A percentile compares a stretch with the other conserved stretches of the same genome.
Evolutionary conservation across 78 protist genomes (phyloP).

Genomic region (Dictyostelium firmibasis): DNA sequence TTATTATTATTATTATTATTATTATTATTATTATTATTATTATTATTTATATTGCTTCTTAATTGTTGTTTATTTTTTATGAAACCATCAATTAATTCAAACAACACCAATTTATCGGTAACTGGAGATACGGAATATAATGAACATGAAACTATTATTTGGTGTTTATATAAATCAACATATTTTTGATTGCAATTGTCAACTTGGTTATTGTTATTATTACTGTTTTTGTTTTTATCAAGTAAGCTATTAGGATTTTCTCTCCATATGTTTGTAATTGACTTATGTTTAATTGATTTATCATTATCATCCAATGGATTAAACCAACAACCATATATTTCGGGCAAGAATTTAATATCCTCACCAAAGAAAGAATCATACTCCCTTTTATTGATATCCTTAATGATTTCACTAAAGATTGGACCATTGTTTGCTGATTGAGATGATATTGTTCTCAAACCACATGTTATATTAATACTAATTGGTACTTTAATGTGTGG

Average conservation of each 20-base stretch:
- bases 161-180: neutral
- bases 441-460: neutral
- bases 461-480: neutral
- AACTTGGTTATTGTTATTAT: too few species aligned
- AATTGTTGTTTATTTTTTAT: neutral
- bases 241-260: neutral
- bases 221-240: neutral
- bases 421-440: slow-evolving; percentile 7
- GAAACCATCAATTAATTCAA: neutral
- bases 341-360: neutral
- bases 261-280: slow-evolving; percentile 4
- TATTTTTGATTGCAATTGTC: too few species aligned
- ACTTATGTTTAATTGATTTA: neutral
- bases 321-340: neutral
- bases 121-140: neutral
- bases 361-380: neutral
- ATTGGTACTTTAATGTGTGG: neutral
- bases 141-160: neutral
- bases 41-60: too few species aligned
- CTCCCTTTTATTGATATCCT: neutral
- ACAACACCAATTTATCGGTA: neutral
- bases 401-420: neutral
- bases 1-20: too few species aligned
- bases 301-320: neutral
- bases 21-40: too few species aligned